phyloP scores from a whole-genome alignment of 257 asterid species.

The Ajuga chamaepitys region DNA sequence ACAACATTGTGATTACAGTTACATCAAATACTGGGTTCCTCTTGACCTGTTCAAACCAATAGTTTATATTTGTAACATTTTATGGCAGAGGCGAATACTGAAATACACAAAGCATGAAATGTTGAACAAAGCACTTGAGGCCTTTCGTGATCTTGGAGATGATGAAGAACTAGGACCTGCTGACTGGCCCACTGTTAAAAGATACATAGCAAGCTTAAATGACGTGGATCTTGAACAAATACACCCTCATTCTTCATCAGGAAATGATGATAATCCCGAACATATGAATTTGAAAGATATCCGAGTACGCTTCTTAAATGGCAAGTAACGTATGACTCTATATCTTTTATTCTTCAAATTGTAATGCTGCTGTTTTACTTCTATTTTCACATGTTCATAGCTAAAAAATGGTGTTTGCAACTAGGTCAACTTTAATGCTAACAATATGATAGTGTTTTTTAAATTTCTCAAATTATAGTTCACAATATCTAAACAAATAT shows the following conservation, averaged over 20 bases:
- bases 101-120: conserved; percentile 82
- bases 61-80: conserved; percentile 10
- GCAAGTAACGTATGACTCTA: conserved; percentile 30
- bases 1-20: background rate
- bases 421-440: background rate
- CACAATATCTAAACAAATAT: background rate
- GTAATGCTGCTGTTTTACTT: background rate
- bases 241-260: conserved; percentile 65
- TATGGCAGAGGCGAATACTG: conserved; percentile 64
- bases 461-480: conserved; percentile 2
- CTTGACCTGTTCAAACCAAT: background rate
- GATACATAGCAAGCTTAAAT: conserved; percentile 61
- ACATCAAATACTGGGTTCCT: background rate
- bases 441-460: background rate
- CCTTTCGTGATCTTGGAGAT: conserved; percentile 89
- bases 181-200: conserved; percentile 86
- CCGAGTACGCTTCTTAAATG: conserved; percentile 81
- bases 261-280: conserved; percentile 33
- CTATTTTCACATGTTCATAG: background rate
- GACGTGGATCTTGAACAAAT: conserved; percentile 57
- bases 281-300: conserved; percentile 72
- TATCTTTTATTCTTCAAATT: conserved; percentile 13
- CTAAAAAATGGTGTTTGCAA: background rate
- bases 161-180: conserved; percentile 98
- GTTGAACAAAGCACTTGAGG: conserved; percentile 90